phyloP scores from a whole-genome alignment of 306 rosid genomes.

The Acmispon strigosus region DNA sequence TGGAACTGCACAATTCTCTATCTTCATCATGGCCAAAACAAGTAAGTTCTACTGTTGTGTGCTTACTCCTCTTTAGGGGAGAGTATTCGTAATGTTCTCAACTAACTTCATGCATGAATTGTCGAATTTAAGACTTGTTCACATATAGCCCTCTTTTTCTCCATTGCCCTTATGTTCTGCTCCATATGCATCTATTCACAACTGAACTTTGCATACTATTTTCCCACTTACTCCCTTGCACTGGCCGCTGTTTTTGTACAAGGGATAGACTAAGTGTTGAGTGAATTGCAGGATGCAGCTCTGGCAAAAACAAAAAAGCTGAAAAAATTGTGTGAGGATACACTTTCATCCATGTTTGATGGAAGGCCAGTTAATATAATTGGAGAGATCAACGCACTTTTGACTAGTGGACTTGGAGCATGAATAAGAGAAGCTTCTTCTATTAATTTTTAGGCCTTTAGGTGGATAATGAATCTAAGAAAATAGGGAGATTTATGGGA shows the following conservation, averaged over 20 bases:
- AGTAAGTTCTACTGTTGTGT: conserved; percentile 34
- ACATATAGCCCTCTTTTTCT: background rate
- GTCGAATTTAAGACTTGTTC: background rate
- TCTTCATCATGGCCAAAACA: conserved; percentile 92
- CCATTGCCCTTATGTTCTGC: background rate
- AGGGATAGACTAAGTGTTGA: conserved; percentile 6
- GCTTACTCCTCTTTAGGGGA: background rate
- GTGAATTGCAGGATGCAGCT: conserved; percentile 64
- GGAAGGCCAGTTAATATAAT: conserved; percentile 88
- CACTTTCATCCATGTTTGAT: conserved; percentile 80
- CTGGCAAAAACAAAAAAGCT: conserved; percentile 63
- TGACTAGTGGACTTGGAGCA: conserved; percentile 61
- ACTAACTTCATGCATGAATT: background rate
- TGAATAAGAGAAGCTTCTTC: conserved; percentile 23
- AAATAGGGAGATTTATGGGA: background rate
- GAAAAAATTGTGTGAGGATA: conserved; percentile 72
- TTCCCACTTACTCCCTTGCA: background rate
- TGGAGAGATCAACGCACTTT: conserved; percentile 74
- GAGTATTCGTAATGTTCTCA: background rate
- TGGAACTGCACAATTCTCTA: conserved; percentile 89
- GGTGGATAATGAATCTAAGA: conserved; percentile 4
- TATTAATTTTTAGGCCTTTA: background rate
- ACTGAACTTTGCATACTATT: background rate
- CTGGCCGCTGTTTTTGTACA: background rate
- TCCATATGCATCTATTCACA: background rate